These are phyloP conservation scores for Fusarium equiseti DNA, from an alignment of 2,329 filamentous ascomycete genomes.

Conservation along the genomic window DNA sequence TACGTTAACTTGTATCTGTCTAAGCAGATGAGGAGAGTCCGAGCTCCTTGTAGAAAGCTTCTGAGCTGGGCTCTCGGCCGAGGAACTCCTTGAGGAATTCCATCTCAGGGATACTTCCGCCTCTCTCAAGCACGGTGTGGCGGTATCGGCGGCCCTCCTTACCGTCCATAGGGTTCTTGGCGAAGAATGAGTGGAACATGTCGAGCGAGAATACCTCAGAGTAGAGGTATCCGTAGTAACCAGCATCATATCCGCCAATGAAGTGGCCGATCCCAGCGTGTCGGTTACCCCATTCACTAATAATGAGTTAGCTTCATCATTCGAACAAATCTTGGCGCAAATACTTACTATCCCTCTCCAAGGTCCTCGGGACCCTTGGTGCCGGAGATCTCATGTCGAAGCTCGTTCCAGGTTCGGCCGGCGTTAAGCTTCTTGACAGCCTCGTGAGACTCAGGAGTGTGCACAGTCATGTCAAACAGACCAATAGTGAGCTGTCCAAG, in stretches of 20 bases:
- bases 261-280: slow-evolving; percentile 86
- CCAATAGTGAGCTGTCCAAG: slow-evolving; percentile 84
- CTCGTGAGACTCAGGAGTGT: slow-evolving; percentile 76
- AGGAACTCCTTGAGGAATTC: slow-evolving; percentile 81
- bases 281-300: slow-evolving; percentile 78
- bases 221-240: slow-evolving; percentile 82
- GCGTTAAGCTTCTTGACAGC: slow-evolving; percentile 75
- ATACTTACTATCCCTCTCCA: slow-evolving; percentile 66
- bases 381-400: slow-evolving; percentile 77
- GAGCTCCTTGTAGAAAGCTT: slow-evolving; percentile 84
- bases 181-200: slow-evolving; percentile 88
- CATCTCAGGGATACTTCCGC: slow-evolving; percentile 86
- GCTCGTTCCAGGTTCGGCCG: slow-evolving; percentile 76
- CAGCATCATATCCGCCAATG: slow-evolving; percentile 86
- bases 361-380: slow-evolving; percentile 79
- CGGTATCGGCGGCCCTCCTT: slow-evolving; percentile 80
- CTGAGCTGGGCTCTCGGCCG: slow-evolving; percentile 79
- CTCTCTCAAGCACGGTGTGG: slow-evolving; percentile 81
- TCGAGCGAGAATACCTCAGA: slow-evolving; percentile 86
- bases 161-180: slow-evolving; percentile 80
- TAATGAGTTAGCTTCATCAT: slow-evolving; percentile 45
- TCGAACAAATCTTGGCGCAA: background rate
- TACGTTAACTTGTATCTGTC: background rate
- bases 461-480: slow-evolving; percentile 86
- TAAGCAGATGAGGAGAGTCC: slow-evolving; percentile 57